Evolutionary conservation across 1,284 basidiomycete species (phyloP).

Genomic region (Apiotrichum laibachii): DNA sequence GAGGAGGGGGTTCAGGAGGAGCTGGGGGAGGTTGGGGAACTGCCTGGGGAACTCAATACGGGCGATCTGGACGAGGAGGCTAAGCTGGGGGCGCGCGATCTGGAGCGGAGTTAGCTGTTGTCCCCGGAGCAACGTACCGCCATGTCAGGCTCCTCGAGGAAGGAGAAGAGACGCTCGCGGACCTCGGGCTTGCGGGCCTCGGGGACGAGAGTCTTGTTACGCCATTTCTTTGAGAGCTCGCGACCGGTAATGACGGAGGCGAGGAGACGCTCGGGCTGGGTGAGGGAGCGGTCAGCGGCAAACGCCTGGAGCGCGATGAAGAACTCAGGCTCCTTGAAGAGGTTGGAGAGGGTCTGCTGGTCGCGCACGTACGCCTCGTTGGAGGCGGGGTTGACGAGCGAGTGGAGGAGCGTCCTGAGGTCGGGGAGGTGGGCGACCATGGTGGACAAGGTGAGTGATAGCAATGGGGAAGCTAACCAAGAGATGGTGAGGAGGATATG

Average conservation of each 20-base stretch:
- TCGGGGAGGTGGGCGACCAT: slow-evolving; percentile 18
- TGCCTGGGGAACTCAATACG: slow-evolving; percentile 45
- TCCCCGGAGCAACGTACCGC: slow-evolving; percentile 25
- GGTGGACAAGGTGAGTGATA: background rate
- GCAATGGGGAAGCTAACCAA: background rate
- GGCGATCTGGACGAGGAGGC: slow-evolving; percentile 45
- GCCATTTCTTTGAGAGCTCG: slow-evolving; percentile 51
- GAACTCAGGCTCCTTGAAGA: slow-evolving; percentile 48
- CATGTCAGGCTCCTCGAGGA: slow-evolving; percentile 47
- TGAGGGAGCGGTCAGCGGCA: slow-evolving; percentile 36
- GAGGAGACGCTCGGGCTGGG: slow-evolving; percentile 41
- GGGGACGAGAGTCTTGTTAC: slow-evolving; percentile 47
- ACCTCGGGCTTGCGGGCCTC: slow-evolving; percentile 46
- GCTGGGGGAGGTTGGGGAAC: slow-evolving; percentile 42
- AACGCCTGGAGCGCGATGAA: slow-evolving; percentile 44
- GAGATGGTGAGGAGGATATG: background rate
- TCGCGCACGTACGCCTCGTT: slow-evolving; percentile 41
- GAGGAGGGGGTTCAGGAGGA: slow-evolving; percentile 40
- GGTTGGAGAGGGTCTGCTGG: slow-evolving; percentile 36
- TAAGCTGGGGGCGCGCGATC: slow-evolving; percentile 50
- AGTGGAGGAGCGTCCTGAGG: slow-evolving; percentile 33
- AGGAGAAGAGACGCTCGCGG: slow-evolving; percentile 44
- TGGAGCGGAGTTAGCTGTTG: slow-evolving; percentile 11
- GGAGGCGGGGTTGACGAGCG: slow-evolving; percentile 36
- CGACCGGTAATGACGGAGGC: slow-evolving; percentile 46